Evolutionary conservation across 169 alveolate genomes (phyloP).

Genomic region (Babesia caballi): DNA sequence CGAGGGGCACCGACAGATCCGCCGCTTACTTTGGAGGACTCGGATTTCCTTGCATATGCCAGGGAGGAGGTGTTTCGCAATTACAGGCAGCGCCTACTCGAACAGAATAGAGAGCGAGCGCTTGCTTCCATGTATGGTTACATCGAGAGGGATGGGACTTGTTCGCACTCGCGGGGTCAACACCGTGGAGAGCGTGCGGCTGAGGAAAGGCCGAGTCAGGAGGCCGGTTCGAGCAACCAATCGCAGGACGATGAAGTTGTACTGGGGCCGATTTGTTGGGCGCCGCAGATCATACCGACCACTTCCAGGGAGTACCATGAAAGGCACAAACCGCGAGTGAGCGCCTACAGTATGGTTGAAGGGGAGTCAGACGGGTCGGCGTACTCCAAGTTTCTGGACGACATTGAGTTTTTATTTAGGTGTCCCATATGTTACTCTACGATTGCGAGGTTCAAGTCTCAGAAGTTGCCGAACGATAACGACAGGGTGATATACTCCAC

Average conservation of each 20-base stretch:
- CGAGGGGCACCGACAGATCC: too few species aligned
- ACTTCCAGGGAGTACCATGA: slow-evolving; percentile 34
- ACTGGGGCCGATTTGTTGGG: slow-evolving; percentile 61
- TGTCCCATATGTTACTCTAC: slow-evolving; percentile 69
- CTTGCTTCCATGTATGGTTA: too few species aligned
- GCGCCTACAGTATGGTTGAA: slow-evolving; percentile 42
- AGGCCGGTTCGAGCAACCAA: too few species aligned
- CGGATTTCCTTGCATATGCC: too few species aligned
- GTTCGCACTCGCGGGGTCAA: too few species aligned
- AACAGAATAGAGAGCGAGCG: too few species aligned
- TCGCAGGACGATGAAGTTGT: slow-evolving; percentile 40
- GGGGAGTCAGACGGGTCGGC: neutral
- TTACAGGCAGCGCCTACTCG: too few species aligned
- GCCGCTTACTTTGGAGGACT: too few species aligned
- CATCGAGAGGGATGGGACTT: too few species aligned
- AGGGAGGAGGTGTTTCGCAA: too few species aligned
- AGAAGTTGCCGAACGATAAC: slow-evolving; percentile 49
- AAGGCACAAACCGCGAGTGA: neutral
- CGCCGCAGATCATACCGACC: neutral
- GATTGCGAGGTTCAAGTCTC: slow-evolving; percentile 59
- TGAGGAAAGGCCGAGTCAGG: too few species aligned
- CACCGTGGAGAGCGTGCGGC: too few species aligned
- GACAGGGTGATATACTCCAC: slow-evolving; percentile 64
- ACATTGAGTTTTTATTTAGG: slow-evolving; percentile 53
- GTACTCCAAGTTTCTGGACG: slow-evolving; percentile 10